Percentiles rank a stretch among this genome's conserved stretches.
Evolutionary conservation across 2,329 filamentous ascomycete genomes (phyloP).

Genomic region (Neofusicoccum cordaticola): DNA sequence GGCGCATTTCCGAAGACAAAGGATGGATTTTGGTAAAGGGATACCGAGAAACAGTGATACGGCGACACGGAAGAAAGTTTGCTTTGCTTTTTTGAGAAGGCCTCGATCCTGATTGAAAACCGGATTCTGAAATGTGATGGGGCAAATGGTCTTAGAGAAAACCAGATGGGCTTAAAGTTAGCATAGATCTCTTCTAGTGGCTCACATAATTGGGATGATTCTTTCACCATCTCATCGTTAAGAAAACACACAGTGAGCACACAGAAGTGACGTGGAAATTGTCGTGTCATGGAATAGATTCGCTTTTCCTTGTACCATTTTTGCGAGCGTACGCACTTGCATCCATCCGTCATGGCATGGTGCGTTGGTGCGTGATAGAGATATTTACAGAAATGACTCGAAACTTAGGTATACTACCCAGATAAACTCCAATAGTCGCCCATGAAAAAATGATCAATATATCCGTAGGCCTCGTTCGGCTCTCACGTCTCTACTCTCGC

Average conservation of each 20-base stretch:
- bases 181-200: too few species aligned
- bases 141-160: too few species aligned
- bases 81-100: too few species aligned
- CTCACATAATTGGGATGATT: background rate
- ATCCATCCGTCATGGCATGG: background rate
- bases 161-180: too few species aligned
- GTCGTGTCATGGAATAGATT: background rate
- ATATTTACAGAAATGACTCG: slow-evolving; percentile 4
- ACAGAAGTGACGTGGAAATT: too few species aligned
- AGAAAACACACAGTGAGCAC: background rate
- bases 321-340: background rate
- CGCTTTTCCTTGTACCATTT: background rate
- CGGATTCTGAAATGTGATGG: too few species aligned
- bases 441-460: background rate
- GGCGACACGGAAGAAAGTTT: too few species aligned
- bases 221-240: background rate
- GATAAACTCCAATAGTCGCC: slow-evolving; percentile 4
- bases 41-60: too few species aligned
- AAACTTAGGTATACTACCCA: slow-evolving; percentile 11
- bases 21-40: too few species aligned
- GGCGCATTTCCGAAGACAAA: too few species aligned
- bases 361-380: background rate
- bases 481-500: background rate
- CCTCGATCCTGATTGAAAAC: too few species aligned
- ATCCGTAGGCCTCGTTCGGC: background rate